Base-by-base conservation (phyloP, 2,329 filamentous ascomycete genomes). In the Pseudocercospora cruenta region DNA sequence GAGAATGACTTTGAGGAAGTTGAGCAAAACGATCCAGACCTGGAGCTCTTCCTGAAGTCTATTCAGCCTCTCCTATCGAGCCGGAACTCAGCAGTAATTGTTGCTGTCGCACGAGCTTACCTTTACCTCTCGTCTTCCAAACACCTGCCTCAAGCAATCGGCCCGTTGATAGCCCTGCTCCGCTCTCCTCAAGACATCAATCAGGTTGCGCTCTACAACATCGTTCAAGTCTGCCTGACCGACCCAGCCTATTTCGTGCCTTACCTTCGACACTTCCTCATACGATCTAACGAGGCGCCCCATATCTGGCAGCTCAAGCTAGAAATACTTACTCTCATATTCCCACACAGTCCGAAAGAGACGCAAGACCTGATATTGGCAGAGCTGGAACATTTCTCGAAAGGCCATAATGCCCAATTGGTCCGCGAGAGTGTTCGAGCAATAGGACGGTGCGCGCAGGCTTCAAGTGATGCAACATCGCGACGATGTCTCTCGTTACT, bases 341-440 rank as follows among this genome's bases (percentile, higher is more conserved):
- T 98, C 73, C 93, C 94, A 0, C 87, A 96, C 75, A 90, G 90
- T 70, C 88, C 90, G 5, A 78, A 87, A 9, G 89, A 92, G 66
- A 83, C 91, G 66, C 96, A 97, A 78, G 91, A 91, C 64, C 85
- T 99, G 6, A 92, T 98, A 54, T 85, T 99, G 59, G 94, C 91
- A 70, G 95, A 99, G 77, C 85, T 99, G 5, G 94, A 97, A 74
- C 94, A 98, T 80, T 98, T 98, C 78, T 93, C 92, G 0, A 88
- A 90, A 66, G 89, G 84, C 78, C 81, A 87, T 12, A 90, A 97
- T 76, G 88, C 91, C 68, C 86, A 88, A 0, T 84, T 98, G 10
- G 92, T 97, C 31, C 89, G 91, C 26, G 94, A 97, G 77, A 92
- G 93, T 43, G 94, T 99, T 3, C 87, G 93, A 24, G 94, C 95